phyloP scores from a whole-genome alignment of 2,329 filamentous ascomycete species.

The Nigrospora osmanthi region DNA sequence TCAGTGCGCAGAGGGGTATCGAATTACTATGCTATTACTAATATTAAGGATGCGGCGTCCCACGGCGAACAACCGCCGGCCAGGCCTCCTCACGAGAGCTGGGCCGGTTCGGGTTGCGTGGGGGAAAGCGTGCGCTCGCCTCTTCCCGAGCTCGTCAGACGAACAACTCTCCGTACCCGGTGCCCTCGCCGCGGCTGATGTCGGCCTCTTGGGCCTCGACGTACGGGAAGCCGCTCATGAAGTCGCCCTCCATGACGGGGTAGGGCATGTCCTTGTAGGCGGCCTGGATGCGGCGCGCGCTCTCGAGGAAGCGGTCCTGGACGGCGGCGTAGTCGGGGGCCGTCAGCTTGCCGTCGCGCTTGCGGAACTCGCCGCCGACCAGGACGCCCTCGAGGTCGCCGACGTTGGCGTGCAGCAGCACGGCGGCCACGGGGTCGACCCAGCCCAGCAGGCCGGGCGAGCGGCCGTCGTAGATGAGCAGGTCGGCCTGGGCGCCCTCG shows the following conservation, averaged over 20 bases:
- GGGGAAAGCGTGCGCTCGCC: too few species aligned
- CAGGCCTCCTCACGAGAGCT: too few species aligned
- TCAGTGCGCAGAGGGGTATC: too few species aligned
- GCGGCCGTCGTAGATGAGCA: constrained; percentile 43
- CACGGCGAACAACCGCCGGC: too few species aligned
- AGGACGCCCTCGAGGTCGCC: constrained; percentile 43
- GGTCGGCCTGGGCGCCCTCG: constrained; percentile 43
- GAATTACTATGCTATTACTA: too few species aligned
- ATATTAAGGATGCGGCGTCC: too few species aligned
- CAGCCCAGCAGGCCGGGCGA: constrained; percentile 44
- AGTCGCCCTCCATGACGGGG: constrained; percentile 16
- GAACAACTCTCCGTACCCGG: not conserved
- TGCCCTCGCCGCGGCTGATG: not conserved
- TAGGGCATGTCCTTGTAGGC: constrained; percentile 14
- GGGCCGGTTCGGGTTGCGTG: too few species aligned
- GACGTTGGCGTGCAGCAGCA: constrained; percentile 46
- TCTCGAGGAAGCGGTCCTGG: constrained; percentile 22
- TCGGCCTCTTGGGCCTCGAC: not conserved
- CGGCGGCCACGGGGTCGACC: constrained; percentile 45
- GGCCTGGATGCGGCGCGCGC: constrained; percentile 22
- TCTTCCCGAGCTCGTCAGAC: not conserved
- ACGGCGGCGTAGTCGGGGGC: constrained; percentile 18
- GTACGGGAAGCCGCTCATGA: constrained; percentile 1
- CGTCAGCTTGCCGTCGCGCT: constrained; percentile 30
- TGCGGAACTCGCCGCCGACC: constrained; percentile 39